A percentile compares a stretch with the other conserved stretches of the same genome.
These are phyloP conservation scores for Scutellaria minor DNA, from an alignment of 257 asterid genomes.

Conservation along the genomic window DNA sequence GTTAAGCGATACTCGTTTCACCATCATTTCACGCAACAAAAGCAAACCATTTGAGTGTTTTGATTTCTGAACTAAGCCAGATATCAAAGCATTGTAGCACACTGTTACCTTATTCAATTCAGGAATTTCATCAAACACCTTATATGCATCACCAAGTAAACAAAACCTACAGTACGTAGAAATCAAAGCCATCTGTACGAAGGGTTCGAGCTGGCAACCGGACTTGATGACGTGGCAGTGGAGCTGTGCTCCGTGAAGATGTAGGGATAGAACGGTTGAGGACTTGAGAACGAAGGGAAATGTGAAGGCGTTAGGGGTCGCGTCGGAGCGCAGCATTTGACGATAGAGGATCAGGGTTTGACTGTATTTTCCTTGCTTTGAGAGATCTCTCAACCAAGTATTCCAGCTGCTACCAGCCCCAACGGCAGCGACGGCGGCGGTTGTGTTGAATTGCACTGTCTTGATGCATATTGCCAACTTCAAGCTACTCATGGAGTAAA, in stretches of 20 bases:
- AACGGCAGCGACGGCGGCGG: constrained; percentile 33
- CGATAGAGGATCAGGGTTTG: constrained; percentile 64
- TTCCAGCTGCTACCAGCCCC: constrained; percentile 61
- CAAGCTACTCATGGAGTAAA: too few relatives aligned
- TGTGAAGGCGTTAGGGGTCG: constrained; percentile 80
- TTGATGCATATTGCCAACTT: constrained; percentile 14
- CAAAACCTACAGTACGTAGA: constrained; percentile 58
- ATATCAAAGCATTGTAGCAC: constrained; percentile 80
- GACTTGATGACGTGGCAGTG: constrained; percentile 76
- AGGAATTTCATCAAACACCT: constrained; percentile 82
- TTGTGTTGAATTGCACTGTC: constrained; percentile 26
- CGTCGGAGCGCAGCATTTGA: constrained; percentile 73
- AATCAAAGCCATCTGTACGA: constrained; percentile 73
- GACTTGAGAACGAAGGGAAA: constrained; percentile 86
- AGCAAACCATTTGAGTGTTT: constrained; percentile 47
- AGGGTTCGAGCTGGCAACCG: constrained; percentile 79
- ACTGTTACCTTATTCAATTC: constrained; percentile 52
- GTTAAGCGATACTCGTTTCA: constrained; percentile 41
- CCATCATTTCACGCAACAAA: constrained; percentile 66
- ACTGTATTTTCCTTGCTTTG: constrained; percentile 63
- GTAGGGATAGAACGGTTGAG: constrained; percentile 60
- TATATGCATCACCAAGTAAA: constrained; percentile 44
- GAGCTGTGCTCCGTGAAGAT: constrained; percentile 56
- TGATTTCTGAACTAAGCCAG: constrained; percentile 59
- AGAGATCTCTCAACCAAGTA: constrained; percentile 63